Conservation (phyloP, 495 filamentous ascomycete genomes). For the Lophiotrema nucula region DNA sequence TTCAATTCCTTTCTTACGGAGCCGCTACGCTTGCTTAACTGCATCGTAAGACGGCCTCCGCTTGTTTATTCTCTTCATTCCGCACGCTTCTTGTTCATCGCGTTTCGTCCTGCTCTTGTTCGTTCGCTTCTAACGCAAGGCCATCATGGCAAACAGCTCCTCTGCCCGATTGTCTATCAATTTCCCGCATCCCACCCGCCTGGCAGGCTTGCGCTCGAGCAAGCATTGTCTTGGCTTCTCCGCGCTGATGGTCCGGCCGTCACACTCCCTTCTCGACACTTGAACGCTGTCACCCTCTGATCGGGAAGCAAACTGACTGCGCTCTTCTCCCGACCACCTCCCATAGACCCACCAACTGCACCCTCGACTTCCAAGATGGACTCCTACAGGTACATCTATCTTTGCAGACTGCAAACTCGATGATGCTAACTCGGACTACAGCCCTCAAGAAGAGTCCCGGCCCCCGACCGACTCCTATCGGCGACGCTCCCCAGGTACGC, state of each 20-base stretch:
- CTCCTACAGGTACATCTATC: slow-evolving; percentile 32
- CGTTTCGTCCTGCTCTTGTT: slow-evolving; percentile 10
- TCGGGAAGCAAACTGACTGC: neutral
- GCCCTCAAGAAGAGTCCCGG: slow-evolving; percentile 21
- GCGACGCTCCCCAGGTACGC: slow-evolving; percentile 40
- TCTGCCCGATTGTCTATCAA: slow-evolving; percentile 30
- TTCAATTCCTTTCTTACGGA: slow-evolving; percentile 26
- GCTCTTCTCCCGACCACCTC: neutral
- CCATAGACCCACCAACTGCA: neutral
- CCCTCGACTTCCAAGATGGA: slow-evolving; percentile 19
- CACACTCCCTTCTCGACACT: neutral
- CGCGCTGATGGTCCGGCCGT: slow-evolving; percentile 9
- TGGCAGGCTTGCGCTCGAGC: slow-evolving; percentile 7
- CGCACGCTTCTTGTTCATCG: slow-evolving; percentile 12
- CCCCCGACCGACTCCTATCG: slow-evolving; percentile 35
- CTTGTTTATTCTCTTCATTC: neutral
- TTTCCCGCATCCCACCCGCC: slow-evolving; percentile 14
- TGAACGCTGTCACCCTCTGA: neutral
- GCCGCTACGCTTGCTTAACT: slow-evolving; percentile 24
- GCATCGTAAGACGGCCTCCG: slow-evolving; percentile 21
- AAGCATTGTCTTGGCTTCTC: slow-evolving; percentile 6
- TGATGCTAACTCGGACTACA: too few species aligned
- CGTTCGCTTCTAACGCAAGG: slow-evolving; percentile 36
- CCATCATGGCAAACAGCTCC: slow-evolving; percentile 39
- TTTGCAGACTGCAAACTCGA: too few species aligned